Evolutionary conservation across 139 green algal genomes (phyloP), one percentile per base, ranked within the genome.

Genomic region (Trebouxia sp.): DNA sequence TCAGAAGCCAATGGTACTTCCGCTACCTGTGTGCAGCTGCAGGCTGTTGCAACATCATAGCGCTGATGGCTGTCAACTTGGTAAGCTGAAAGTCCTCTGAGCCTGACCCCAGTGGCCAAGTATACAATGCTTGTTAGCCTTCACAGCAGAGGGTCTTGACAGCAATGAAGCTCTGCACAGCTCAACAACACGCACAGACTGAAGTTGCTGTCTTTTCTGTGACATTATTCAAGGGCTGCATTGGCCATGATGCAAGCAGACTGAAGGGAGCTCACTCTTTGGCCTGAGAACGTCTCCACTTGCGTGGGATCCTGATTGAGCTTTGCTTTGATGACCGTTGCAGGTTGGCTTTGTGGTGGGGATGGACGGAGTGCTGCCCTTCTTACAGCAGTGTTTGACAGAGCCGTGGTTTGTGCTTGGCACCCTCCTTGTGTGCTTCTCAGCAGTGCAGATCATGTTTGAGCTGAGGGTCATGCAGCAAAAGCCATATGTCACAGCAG

Each of bases 11-110:
- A 24, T 72, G 74, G 38, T 9, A 20, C 24, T 95, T 86, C 41
- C 83, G 89, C 0, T 85, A 92, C 28, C 30, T 84, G 15, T 70
- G 58, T 20, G 90, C 90, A 0, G 30, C 76, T 0, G 83, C 81
- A 8, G 93, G 84, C 1, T 78, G 89, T 3, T 5, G 83, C 35
- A 96, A 95, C 75, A 89, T 96, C 41, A n/a, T 91, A 53, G 80
- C 86, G 9, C 87, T 98, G 35, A 97, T 98, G 88, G 66, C 80
- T 0, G 92, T 76, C 39, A 98, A 98, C 78, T 82, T 98, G 80
- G 88, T 92, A 43, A 45, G 56, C n/a, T n/a, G n/a, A n/a, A n/a
- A n/a, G n/a, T n/a, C n/a, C n/a, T n/a, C n/a, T 80, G 55, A 32
- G 80, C 43, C 50, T 35, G 62, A 2, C 38, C 42, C 39, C 26